Base-by-base conservation (phyloP, 2,329 filamentous ascomycete species). In the Elsinoe batatas region DNA sequence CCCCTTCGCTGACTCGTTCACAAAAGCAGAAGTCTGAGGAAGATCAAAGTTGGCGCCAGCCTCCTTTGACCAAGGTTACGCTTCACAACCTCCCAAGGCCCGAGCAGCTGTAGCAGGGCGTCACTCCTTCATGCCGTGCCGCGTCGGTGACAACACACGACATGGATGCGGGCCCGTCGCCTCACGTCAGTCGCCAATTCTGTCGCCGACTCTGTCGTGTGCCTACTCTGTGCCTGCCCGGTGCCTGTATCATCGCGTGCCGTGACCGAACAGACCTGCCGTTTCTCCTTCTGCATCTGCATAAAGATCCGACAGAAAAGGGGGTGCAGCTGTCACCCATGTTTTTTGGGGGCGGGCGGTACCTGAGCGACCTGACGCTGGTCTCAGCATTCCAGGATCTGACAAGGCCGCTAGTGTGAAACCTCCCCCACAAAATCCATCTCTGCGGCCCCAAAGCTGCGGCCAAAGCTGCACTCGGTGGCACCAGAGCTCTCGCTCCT, bases 91-190 rank as follows among this genome's bases (percentile, higher is more conserved):
- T 20, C 17, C 8, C 40, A 15, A 44, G 40, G 40, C 40, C 26
- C 26, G 26, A 30, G 26, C 26, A 30, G 26, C 26, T 30, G 26
- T 30, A 30, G 26, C 26, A 30, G 26, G 26, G 26, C 26, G 26
- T 30, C 47, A 35, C 17, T 35, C 15, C 18, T 15, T 13, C 37
- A 35, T 35, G 47, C 47, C 47, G 47, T 51, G 47, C 47, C 47
- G 47, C 47, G 47, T 38, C 20, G 38, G 26, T 30, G 47, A 51
- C 47, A 51, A 51, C 47, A 37, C 47, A 51, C 47, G 32, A 51
- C 32, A 51, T 17, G 30, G 26, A 49, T 35, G 44, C 26, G 26
- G 3, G 26, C 26, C 26, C 26, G 26, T 30, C 26, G 26, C 26
- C 26, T 30, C 26, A 30, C 26, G 26, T 30, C 26, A 30, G 26